These are phyloP conservation scores for Canavalia gladiata DNA, from an alignment of 306 rosid genomes.

Conservation along the genomic window DNA sequence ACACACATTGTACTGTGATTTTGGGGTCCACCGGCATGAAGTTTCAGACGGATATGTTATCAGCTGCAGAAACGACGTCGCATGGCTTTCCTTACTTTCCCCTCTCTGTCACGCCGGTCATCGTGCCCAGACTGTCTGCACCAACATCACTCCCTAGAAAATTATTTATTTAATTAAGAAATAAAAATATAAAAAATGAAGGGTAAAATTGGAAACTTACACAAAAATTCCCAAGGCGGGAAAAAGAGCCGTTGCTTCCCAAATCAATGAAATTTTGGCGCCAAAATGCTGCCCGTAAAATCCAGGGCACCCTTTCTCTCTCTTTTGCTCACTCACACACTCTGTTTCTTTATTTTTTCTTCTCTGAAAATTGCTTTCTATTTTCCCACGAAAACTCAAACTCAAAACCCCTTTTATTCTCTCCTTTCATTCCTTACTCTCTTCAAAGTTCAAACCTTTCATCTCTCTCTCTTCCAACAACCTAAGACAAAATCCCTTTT, in stretches of 20 bases:
- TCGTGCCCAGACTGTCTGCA: conserved; percentile 41
- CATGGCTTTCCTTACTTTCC: background rate
- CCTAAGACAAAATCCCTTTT: conserved; percentile 68
- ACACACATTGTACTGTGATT: background rate
- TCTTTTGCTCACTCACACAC: background rate
- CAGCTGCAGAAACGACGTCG: conserved; percentile 53
- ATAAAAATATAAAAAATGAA: conserved; percentile 27
- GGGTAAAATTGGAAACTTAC: conserved; percentile 47
- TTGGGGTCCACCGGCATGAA: conserved; percentile 5
- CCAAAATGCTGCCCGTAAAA: conserved; percentile 80
- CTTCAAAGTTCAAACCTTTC: conserved; percentile 36
- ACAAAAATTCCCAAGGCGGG: conserved; percentile 67
- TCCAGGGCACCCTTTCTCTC: conserved; percentile 68
- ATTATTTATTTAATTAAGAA: background rate
- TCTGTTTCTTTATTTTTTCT: conserved; percentile 29
- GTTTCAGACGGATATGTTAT: background rate
- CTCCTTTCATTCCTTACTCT: too few relatives aligned
- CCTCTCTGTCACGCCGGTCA: conserved; percentile 28
- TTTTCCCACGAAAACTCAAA: conserved; percentile 47
- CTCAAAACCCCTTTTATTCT: background rate
- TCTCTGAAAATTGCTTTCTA: conserved; percentile 46
- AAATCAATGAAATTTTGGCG: conserved; percentile 61
- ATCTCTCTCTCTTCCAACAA: conserved; percentile 37
- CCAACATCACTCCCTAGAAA: conserved; percentile 60
- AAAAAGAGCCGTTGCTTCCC: conserved; percentile 90